These are phyloP conservation scores for Pestalotiopsis sp. DNA, from an alignment of 2,329 filamentous ascomycete species.

Conservation along the genomic window DNA sequence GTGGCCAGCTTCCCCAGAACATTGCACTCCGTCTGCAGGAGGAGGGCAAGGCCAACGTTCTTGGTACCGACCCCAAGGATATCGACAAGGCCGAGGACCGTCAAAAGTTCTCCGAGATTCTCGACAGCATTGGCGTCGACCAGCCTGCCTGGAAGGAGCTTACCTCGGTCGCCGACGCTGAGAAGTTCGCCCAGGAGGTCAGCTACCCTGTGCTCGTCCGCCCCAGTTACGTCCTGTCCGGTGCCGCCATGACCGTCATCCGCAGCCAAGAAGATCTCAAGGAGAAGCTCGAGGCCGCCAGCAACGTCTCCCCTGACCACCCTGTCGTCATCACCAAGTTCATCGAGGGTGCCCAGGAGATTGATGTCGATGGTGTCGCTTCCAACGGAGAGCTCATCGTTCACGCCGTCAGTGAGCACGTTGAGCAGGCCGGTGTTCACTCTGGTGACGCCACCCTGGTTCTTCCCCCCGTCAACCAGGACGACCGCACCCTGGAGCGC, in stretches of 20 bases:
- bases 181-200: constrained; percentile 81
- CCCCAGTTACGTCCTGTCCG: constrained; percentile 93
- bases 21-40: constrained; percentile 95
- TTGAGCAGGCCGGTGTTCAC: constrained; percentile 97
- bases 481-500: constrained; percentile 76
- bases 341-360: constrained; percentile 95
- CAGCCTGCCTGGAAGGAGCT: constrained; percentile 98
- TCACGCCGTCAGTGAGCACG: constrained; percentile 92
- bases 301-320: constrained; percentile 91
- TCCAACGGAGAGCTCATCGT: constrained; percentile 84
- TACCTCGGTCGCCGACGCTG: constrained; percentile 85
- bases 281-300: constrained; percentile 90
- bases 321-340: constrained; percentile 98
- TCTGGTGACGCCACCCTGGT: constrained; percentile 96
- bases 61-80: constrained; percentile 90
- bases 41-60: constrained; percentile 83
- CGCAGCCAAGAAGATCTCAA: constrained; percentile 85
- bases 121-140: constrained; percentile 95
- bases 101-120: constrained; percentile 96
- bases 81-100: constrained; percentile 98
- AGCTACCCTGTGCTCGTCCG: constrained; percentile 94
- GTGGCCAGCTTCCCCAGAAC: constrained; percentile 95
- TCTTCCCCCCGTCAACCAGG: constrained; percentile 81
- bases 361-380: constrained; percentile 93
- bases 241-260: constrained; percentile 98